Base-by-base conservation (phyloP, 2,329 filamentous ascomycete genomes). In the Fusarium coffeatum region DNA sequence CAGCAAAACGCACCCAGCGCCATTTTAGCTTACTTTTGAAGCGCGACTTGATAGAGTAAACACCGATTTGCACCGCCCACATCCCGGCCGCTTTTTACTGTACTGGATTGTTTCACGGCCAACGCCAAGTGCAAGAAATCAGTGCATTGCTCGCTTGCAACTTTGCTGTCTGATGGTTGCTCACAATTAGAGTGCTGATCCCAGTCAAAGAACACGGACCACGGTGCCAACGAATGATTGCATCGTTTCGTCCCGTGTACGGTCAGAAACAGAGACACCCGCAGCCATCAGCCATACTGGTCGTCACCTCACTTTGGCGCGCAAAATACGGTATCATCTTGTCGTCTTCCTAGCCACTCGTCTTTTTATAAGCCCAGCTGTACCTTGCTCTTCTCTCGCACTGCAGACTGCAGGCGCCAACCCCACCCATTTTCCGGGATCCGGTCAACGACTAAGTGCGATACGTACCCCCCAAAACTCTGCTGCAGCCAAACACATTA, bases 401-500 rank as follows among this genome's bases (percentile, higher is more conserved):
- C 66, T 66, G 34, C 58, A 66, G 60, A 57, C 64, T 68, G 37
- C 56, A 66, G 60, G 55, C 64, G 71, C 57, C 59, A 46, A 56
- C 54, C 49, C 71, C 72, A 74, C 72, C 51, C 46, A 55, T 49
- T 61, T 41, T 55, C 59, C 47, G 40, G 68, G 53, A 62, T 69
- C 53, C 45, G 59, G 61, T 56, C 61, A 65, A 51, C 34, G 18
- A 72, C 23, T 41, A 42, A 23, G 23, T 59, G 68, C 48, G 48
- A 66, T 66, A 66, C 63, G 55, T 66, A 59, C 71, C 64, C 59
- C 30, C 65, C 51, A 74, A 67, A 55, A 68, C 59, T 67, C 68
- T 69, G 67, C 71, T 71, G 56, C 61, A 77, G 75, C 66, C 75
- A 75, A 71, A 64, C 71, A 73, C 60, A 60, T 64, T 57, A 59